Evolutionary conservation across 148 eudicot species (phyloP), one percentile per base, ranked within the genome.

Genomic region (Rhododendron molle): DNA sequence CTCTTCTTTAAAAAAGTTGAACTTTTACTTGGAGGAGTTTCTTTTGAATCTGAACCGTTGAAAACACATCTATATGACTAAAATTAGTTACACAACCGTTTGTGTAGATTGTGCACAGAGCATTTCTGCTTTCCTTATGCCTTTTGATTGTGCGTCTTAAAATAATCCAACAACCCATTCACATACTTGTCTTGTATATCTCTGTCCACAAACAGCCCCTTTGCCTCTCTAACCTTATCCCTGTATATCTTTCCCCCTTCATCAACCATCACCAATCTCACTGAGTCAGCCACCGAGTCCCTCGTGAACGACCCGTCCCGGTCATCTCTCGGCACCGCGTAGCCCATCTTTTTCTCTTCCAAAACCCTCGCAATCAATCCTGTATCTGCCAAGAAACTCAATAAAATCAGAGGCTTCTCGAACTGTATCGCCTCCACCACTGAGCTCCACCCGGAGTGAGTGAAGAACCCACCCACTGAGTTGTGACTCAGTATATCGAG

Each of bases 291-390:
- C 83, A 85, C 87, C 0, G 87, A 65, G 87, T 80, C 10, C 8
- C 67, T 6, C 2, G 65, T 85, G 15, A 85, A 44, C 4, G 44
- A 67, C 15, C 87, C 83, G 11, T 85, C 83, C 40, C 43, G 18
- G 8, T 85, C 87, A 46, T 79, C 65, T 85, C 87, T 85, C 7
- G 62, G 83, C 46, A 85, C 69, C 44, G 30, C 16, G 7, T 38
- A 20, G 1, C 87, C 87, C 11, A 85, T 30, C 30, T 46, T 62
- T 5, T 78, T 85, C 40, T 85, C 49, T 56, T 78, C 87, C 23
- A 85, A 47, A 44, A 85, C 4, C 65, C 83, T 85, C 23, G 87
- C 87, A 30, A 44, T 85, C 43, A 85, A 30, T 30, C 87, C 87
- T 79, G 79, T 83, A 5, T 85, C 87, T 2, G 36, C 67, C 83